These are phyloP conservation scores for Cutaneotrichosporon sp. DNA, from an alignment of 1,284 basidiomycete species.

Conservation along the genomic window DNA sequence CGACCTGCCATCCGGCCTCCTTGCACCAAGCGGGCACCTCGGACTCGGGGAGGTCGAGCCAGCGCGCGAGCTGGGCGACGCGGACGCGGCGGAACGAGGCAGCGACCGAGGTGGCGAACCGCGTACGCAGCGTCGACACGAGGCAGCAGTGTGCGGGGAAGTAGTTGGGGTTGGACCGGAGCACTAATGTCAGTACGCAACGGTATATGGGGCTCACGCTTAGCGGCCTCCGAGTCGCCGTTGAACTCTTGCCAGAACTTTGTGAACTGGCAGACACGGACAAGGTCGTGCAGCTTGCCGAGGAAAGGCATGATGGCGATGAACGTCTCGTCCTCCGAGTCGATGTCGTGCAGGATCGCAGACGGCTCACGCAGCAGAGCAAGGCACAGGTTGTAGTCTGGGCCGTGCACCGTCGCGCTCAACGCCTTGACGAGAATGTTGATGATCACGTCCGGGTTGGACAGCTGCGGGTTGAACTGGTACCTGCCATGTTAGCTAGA, in stretches of 20 bases:
- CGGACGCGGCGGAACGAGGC: conserved; percentile 34
- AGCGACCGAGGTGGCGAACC: conserved; percentile 42
- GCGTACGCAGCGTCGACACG: conserved; percentile 28
- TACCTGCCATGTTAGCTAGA: conserved; percentile 63
- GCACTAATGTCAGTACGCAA: conserved; percentile 11
- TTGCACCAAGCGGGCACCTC: conserved; percentile 62
- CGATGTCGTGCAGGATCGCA: conserved; percentile 50
- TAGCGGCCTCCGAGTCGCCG: conserved; percentile 50
- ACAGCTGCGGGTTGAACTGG: conserved; percentile 91
- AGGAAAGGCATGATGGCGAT: conserved; percentile 69
- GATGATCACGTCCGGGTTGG: conserved; percentile 86
- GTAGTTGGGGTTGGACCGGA: conserved; percentile 35
- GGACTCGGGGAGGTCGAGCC: conserved; percentile 50
- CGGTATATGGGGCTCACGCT: background rate
- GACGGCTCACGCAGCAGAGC: conserved; percentile 56
- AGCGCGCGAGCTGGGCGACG: conserved; percentile 32
- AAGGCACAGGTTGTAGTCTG: conserved; percentile 87
- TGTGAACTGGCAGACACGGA: conserved; percentile 83
- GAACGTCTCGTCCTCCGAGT: conserved; percentile 67
- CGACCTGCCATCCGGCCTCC: conserved; percentile 67
- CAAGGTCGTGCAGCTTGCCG: conserved; percentile 65
- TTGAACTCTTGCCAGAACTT: conserved; percentile 77
- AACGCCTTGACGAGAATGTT: conserved; percentile 93
- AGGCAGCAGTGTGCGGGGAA: conserved; percentile 39
- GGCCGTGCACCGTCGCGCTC: conserved; percentile 64